Base-by-base conservation (phyloP, 1,284 basidiomycete genomes). In the Sporisorium scitamineum region DNA sequence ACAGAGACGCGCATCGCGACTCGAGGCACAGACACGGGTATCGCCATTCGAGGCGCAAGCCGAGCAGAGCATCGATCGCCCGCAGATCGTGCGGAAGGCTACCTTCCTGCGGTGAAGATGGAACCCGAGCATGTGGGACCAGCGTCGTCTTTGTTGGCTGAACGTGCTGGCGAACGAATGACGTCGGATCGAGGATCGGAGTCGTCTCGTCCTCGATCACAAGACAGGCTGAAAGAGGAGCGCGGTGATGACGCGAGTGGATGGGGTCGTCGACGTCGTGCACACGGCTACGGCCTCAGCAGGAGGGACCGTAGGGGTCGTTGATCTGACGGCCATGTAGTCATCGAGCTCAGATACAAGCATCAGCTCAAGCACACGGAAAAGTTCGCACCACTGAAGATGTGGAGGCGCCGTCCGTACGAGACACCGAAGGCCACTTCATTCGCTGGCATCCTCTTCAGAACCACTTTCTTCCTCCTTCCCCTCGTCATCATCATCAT, bases 401-500 rank as follows among this genome's bases (percentile, higher is more conserved):
- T n/a, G n/a, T n/a, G n/a, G n/a, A n/a, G n/a, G n/a, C n/a, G n/a
- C n/a, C n/a, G n/a, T n/a, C n/a, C n/a, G n/a, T n/a, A n/a, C n/a
- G n/a, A n/a, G n/a, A n/a, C n/a, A n/a, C 9, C 16, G 48, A 5
- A 37, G 16, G 9, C 20, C 5, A 5, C 13, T 54, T 68, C 42
- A 50, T 54, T 57, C 37, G 24, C 53, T 60, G 9, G 57, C 62
- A 13, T 63, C 59, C 5, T 72, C 62, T 1, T 62, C 62, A 10
- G 32, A 37, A 11, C 31, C 48, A 13, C 45, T 45, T 4, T 70
- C 59, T 2, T 70, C 70, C 27, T 48, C 39, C 34, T n/a, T n/a
- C n/a, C n/a, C n/a, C n/a, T n/a, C n/a, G n/a, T n/a, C 39, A 1
- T 76, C 75, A 0, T 61, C 73, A 0, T 61, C 57, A 0, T 63